Base-by-base conservation (phyloP, 2,329 filamentous ascomycete genomes). In the Didymella pinodella region DNA sequence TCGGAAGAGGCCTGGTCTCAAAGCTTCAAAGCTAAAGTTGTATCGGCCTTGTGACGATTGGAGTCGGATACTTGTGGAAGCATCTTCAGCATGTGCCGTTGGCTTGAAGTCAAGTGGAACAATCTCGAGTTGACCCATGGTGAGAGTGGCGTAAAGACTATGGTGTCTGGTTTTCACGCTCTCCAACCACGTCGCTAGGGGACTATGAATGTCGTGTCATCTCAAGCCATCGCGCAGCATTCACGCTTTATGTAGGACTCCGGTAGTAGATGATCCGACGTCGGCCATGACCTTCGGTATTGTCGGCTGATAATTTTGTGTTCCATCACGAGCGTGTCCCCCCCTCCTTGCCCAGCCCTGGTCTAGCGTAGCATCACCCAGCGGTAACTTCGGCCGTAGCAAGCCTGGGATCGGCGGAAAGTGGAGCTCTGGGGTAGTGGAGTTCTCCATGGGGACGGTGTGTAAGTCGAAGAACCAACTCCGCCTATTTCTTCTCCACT, bases 1-100 rank as follows among this genome's bases (percentile, higher is more conserved):
- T 41, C 88, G 81, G 75, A 91, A 92, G 16, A 91, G 77, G 49
- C 88, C 88, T 20, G 83, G 79, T 16, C 84, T 82, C 29, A 91
- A 66, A 0, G 84, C 81, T 69, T 90, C 85, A 62, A 91, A 90
- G 0, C 81, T 80, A 70, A 91, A 91, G 16, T 81, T 74, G 59
- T 86, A 79, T 26, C 71, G 75, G 2, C 80, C 74, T 7, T 72
- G 68, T 34, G 79, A 76, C 6, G 80, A 83, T 43, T 75, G 74
- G 32, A 87, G 77, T 43, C 77, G 68, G 6, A 86, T 64, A 12
- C 11, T 22, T 28, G 41, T 28, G 0, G 69, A 6, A 69, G 62
- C 46, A 63, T 60, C 36, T 11, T 45, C 52, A 48, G 44, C 67
- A 61, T 48, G 69, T 63, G 59, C 61, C 57, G 53, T 72, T 63